Percentiles rank a stretch among this genome's conserved stretches.
Evolutionary conservation across 495 filamentous ascomycete genomes (phyloP).

Genomic region (Pseudoneurospora amorphoporcata): DNA sequence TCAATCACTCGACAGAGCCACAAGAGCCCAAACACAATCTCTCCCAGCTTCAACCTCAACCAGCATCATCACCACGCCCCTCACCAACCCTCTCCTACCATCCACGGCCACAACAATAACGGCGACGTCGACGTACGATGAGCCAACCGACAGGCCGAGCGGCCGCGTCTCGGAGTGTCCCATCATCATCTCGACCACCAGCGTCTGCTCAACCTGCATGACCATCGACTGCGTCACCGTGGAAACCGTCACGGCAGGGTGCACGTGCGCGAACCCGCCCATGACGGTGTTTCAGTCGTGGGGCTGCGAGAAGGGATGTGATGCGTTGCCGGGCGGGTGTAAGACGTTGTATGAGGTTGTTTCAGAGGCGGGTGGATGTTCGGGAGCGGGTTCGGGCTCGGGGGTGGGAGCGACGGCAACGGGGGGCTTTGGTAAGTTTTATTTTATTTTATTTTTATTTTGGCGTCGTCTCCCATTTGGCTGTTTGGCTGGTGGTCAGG

Average conservation of each 20-base stretch:
- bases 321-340: constrained; percentile 10
- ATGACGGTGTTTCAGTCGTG: constrained; percentile 12
- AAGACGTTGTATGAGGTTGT: constrained; percentile 12
- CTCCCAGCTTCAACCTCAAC: not conserved
- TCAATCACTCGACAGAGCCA: not conserved
- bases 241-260: constrained; percentile 13
- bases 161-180: constrained; percentile 12
- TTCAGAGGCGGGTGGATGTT: not conserved
- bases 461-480: too few species aligned
- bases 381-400: not conserved
- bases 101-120: not conserved
- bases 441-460: not conserved
- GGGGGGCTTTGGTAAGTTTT: not conserved
- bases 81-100: not conserved
- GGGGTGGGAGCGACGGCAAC: not conserved
- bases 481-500: too few species aligned
- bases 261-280: constrained; percentile 11
- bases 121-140: not conserved
- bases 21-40: not conserved
- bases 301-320: constrained; percentile 14
- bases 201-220: constrained; percentile 18
- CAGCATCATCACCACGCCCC: not conserved
- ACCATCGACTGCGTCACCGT: constrained; percentile 12
- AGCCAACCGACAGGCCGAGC: not conserved
- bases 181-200: constrained; percentile 13